Conservation (phyloP, 2,329 filamentous ascomycete species). For the Akanthomyces lecanii region DNA sequence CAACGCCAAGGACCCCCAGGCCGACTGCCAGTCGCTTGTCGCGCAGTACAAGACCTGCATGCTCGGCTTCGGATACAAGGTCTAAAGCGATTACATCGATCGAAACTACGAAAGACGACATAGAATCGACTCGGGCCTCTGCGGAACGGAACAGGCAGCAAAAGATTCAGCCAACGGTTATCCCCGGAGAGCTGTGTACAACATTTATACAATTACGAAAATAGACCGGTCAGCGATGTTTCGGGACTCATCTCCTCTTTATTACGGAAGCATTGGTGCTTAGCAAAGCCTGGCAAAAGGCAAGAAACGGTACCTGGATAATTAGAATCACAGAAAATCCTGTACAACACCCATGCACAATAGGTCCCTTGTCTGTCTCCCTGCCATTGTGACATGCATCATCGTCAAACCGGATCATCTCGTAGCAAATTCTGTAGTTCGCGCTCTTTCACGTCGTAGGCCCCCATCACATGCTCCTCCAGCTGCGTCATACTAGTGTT, state of each 20-base stretch:
- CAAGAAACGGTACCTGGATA: not conserved
- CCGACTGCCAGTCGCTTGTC: slow-evolving; percentile 78
- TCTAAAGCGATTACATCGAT: slow-evolving; percentile 34
- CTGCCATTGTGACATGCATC: not conserved
- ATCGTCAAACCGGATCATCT: not conserved
- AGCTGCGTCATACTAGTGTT: slow-evolving; percentile 22
- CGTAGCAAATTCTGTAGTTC: slow-evolving; percentile 21
- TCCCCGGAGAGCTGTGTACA: slow-evolving; percentile 22
- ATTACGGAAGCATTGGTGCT: slow-evolving; percentile 3
- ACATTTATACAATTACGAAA: slow-evolving; percentile 20
- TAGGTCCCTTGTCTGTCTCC: not conserved
- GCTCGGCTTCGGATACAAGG: slow-evolving; percentile 85
- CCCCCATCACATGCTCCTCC: slow-evolving; percentile 29
- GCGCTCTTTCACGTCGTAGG: slow-evolving; percentile 26
- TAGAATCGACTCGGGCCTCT: not conserved
- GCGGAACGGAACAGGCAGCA: not conserved
- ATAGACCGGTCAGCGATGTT: not conserved
- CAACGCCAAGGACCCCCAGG: slow-evolving; percentile 72
- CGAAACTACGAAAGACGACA: not conserved
- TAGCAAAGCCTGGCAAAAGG: not conserved
- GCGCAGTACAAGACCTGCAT: slow-evolving; percentile 88
- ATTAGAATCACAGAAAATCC: not conserved
- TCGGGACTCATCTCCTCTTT: slow-evolving; percentile 1
- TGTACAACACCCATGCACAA: not conserved
- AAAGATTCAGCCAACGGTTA: not conserved